These are phyloP conservation scores for Monocercomonoides exilis DNA, from an alignment of 78 protist genomes.

Conservation along the genomic window DNA sequence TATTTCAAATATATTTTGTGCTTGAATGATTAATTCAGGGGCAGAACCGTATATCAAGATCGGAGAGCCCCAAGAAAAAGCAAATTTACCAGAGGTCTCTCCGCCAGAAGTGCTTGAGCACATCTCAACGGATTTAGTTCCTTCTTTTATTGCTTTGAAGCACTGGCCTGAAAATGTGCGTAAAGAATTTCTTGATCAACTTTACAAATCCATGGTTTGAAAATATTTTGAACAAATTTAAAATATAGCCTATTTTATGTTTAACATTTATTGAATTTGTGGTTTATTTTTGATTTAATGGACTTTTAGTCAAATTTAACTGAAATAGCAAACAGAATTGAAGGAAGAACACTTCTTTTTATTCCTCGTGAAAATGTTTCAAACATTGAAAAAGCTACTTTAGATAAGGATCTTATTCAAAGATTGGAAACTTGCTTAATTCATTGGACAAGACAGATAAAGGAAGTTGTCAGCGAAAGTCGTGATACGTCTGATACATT, in stretches of 20 bases:
- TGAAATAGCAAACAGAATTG: conserved; percentile 39
- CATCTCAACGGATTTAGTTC: neutral
- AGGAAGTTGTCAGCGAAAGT: conserved; percentile 45
- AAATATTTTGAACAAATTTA: no score
- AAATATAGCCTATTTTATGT: no score
- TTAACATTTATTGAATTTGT: no score
- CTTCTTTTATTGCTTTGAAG: neutral
- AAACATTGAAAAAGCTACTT: neutral
- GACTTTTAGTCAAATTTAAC: conserved; percentile 35
- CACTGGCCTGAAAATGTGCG: neutral
- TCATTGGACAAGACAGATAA: conserved; percentile 78
- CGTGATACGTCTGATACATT: conserved; percentile 16
- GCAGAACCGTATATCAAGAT: no score
- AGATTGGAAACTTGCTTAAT: conserved; percentile 57
- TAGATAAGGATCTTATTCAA: conserved; percentile 56
- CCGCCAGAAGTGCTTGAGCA: neutral
- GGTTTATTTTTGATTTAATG: no score
- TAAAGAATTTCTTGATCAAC: neutral
- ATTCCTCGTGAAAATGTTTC: conserved; percentile 47
- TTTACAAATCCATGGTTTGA: neutral
- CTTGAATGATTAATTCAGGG: no score
- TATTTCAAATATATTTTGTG: no score
- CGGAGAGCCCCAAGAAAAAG: no score
- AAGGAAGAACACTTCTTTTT: conserved; percentile 62
- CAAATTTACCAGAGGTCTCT: no score